Evolutionary conservation across 2,329 filamentous ascomycete species (phyloP), one percentile per base, ranked within the genome.

Genomic region (Penicillium olsonii): DNA sequence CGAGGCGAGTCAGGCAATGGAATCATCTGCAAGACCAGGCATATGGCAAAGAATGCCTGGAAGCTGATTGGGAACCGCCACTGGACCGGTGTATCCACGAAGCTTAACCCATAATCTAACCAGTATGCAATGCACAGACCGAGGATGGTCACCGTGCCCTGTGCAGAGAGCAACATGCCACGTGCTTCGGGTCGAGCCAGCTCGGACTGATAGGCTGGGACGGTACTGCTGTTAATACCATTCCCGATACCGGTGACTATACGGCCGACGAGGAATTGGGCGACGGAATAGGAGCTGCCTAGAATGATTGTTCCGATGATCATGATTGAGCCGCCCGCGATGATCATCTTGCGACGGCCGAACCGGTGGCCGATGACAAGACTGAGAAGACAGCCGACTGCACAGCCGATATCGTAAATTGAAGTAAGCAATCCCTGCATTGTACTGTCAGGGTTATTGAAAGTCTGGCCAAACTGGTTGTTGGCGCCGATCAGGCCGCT

Each of bases 41-140:
- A 65, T 0, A 72, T 42, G 1, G 72, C 71, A 9, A 72, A 71
- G 11, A 76, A 59, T 11, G 62, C 62, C 53, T 78, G 75, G 11
- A 76, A 67, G 5, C 66, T 67, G 11, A 78, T 67, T 0, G 75
- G 75, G 37, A 77, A 72, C 2, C 75, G 69, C 74, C 73, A 77
- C 15, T 70, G 67, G 6, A 74, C 66, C 0, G 64, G 56, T 0
- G 63, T 62, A 3, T 66, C 55, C 27, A 57, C 48, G 12, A 61
- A 62, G n/a, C 65, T 59, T 12, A 61, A 38, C 2, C 68, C 73
- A 43, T 68, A 75, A 34, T 74, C 73, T 45, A 78, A 67, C 76
- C 76, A 79, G 56, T 77, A 78, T 6, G 74, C 74, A n/a, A 78
- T 70, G 42, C 73, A 72, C 11, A 77, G 68, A 0, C 75, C 75